Base-by-base conservation (phyloP, 2,329 filamentous ascomycete species). In the Ustulina deusta region DNA sequence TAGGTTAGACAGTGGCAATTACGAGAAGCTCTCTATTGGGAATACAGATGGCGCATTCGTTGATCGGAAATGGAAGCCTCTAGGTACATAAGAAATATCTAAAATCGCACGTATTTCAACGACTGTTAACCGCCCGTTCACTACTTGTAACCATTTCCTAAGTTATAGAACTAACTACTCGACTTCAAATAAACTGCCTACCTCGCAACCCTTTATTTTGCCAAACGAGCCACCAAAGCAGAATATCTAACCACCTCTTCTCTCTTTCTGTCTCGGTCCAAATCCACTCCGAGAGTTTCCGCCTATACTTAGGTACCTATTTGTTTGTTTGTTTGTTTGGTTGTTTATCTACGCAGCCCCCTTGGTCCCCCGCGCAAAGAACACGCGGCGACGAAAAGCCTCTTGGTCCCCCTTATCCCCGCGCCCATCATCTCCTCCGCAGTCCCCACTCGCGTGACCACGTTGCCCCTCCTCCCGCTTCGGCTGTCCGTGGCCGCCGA, bases 321-420 rank as follows among this genome's bases (percentile, higher is more conserved):
- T n/a, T n/a, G n/a, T 27, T 25, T 5, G 0, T 20, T 27, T 7
- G 5, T 46, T 15, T 40, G 13, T 17, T n/a, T 29, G 11, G 17
- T 3, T 32, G 17, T 34, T n/a, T 7, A 52, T 49, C 25, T 57
- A 54, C 11, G 2, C 44, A 13, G 17, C 51, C 1, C 32, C 51
- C 63, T 72, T 72, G 46, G 69, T 71, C 46, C 85, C 86, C 61
- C 83, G 81, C 0, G 86, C 86, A 62, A 88, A 78, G 69, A 88
- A 83, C 15, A 87, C 75, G 34, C 78, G 80, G 62, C 84, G 80
- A 74, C 78, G 81, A 63, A 81, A 73, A n/a, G 63, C 57, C 51
- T 80, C 79, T 32, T 78, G 75, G 0, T 68, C 63, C 32, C 17
- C 48, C 44, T n/a, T 20, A n/a, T 42, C 55, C 15, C 10, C 38